Evolutionary conservation across 768 basidiomycete genomes (phyloP), one percentile per base, ranked within the genome.

Genomic region (Paxillus ammoniavirescens): DNA sequence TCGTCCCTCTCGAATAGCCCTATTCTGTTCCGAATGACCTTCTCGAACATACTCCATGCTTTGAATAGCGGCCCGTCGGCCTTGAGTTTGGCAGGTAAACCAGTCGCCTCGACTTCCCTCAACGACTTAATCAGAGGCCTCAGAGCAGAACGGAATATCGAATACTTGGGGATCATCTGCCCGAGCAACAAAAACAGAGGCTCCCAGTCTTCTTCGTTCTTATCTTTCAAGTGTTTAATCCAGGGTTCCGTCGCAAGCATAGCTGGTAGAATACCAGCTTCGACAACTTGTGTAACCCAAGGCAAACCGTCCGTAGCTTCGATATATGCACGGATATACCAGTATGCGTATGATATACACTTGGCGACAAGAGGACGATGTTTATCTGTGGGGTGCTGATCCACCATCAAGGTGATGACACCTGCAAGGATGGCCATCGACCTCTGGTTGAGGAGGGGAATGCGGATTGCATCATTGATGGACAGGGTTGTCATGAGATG

Each of bases 281-380:
- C 59, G 38, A 68, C 38, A 21, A 54, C 46, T 53, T 70, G 64
- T 12, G 30, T 50, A 43, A 68, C 35, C 66, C 68, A 68, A 49
- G 61, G 55, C 4, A 66, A 15, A 7, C 64, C 68, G 5, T 68
- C 61, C 15, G 61, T 55, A 31, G 51, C 59, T 44, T 70, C 66
- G 31, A 61, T 55, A n/a, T 60, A 64, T 5, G 59, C 54, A 8
- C 68, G 68, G 41, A 68, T 61, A 33, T 66, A 64, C 67, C 68
- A 68, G 21, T 66, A 68, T 12, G 58, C 64, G 33, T 62, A 66
- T 4, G 68, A 70, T 43, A 68, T 52, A 31, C 52, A 58, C 38
- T 62, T 68, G 23, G 68, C 65, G 23, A 64, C 42, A 46, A 64
- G 41, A 13, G 40, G 0, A 15, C 15, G 60, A 8, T 41, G 50